These are phyloP conservation scores for Boletus rubroflammeus DNA, from an alignment of 768 basidiomycete species.

Conservation along the genomic window DNA sequence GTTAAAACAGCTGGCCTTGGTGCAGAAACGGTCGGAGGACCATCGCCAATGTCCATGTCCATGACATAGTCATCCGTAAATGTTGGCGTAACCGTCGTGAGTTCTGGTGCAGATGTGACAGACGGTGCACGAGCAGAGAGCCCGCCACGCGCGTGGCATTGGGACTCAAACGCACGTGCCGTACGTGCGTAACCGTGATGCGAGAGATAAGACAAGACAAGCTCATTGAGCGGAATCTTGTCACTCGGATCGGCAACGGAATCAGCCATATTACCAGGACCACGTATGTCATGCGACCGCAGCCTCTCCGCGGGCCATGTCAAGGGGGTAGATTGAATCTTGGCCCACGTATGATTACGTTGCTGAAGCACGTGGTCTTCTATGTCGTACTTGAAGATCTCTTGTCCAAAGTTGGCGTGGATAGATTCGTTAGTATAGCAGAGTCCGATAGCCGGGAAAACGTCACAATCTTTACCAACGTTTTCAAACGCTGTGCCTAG, in stretches of 20 bases:
- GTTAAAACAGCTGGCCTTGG: slow-evolving; percentile 9
- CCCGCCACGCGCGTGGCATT: slow-evolving; percentile 32
- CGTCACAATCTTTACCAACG: slow-evolving; percentile 57
- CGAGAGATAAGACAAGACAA: slow-evolving; percentile 75
- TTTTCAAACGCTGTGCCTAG: slow-evolving; percentile 69
- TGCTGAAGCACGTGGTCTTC: slow-evolving; percentile 77
- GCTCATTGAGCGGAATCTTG: slow-evolving; percentile 60
- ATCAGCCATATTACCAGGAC: neutral
- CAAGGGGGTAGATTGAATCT: slow-evolving; percentile 57
- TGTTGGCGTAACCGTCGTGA: slow-evolving; percentile 1
- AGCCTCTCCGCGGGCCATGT: slow-evolving; percentile 36
- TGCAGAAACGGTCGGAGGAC: slow-evolving; percentile 8
- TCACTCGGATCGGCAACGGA: slow-evolving; percentile 43
- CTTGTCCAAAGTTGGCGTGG: slow-evolving; percentile 85
- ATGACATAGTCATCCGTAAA: slow-evolving; percentile 39
- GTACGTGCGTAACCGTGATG: slow-evolving; percentile 83
- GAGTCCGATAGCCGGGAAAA: slow-evolving; percentile 89
- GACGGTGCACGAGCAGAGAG: slow-evolving; percentile 11
- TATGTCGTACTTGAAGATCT: slow-evolving; percentile 86
- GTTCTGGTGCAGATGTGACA: slow-evolving; percentile 1
- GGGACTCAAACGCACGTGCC: slow-evolving; percentile 61
- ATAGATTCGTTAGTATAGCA: slow-evolving; percentile 76
- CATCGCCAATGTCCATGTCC: slow-evolving; percentile 43
- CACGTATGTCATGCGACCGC: slow-evolving; percentile 7
- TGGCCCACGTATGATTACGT: slow-evolving; percentile 61